Percentiles rank a stretch among this genome's conserved stretches.
Evolutionary conservation across 495 filamentous ascomycete genomes (phyloP).

Genomic region (Pseudomonodictys pantanalensis): DNA sequence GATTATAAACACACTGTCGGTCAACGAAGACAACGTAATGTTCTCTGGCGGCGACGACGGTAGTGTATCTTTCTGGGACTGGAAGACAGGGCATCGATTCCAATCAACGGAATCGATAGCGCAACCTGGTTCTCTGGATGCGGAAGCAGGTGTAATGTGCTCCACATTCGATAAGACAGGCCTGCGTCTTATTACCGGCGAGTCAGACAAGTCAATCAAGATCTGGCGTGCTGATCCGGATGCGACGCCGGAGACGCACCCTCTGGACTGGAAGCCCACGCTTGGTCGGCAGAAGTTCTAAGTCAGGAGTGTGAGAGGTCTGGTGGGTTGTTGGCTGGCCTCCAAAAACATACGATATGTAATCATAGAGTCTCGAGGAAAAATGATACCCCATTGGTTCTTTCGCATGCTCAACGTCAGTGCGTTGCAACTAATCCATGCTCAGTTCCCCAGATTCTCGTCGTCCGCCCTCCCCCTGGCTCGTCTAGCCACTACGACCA

Average conservation of each 20-base stretch:
- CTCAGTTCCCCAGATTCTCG: no score
- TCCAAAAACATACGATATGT: no score
- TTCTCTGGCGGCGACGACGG: constrained; percentile 97
- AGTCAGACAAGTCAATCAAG: constrained; percentile 98
- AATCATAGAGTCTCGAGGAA: no score
- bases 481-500: no score
- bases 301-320: not conserved
- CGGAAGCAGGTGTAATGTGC: constrained; percentile 90
- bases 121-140: constrained; percentile 90
- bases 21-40: constrained; percentile 91
- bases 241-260: constrained; percentile 87
- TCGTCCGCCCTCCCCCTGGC: no score
- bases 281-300: constrained; percentile 68
- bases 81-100: constrained; percentile 93
- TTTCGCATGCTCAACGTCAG: no score
- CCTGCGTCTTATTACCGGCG: constrained; percentile 83
- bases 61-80: constrained; percentile 97
- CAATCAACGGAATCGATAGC: constrained; percentile 85
- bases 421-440: no score
- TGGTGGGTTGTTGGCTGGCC: no score
- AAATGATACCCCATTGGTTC: no score
- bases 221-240: constrained; percentile 90
- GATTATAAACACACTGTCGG: constrained; percentile 90
- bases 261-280: constrained; percentile 88
- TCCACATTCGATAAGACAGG: constrained; percentile 88